Conservation (phyloP, 305 asterid genomes). For the Nicotiana rustica region DNA sequence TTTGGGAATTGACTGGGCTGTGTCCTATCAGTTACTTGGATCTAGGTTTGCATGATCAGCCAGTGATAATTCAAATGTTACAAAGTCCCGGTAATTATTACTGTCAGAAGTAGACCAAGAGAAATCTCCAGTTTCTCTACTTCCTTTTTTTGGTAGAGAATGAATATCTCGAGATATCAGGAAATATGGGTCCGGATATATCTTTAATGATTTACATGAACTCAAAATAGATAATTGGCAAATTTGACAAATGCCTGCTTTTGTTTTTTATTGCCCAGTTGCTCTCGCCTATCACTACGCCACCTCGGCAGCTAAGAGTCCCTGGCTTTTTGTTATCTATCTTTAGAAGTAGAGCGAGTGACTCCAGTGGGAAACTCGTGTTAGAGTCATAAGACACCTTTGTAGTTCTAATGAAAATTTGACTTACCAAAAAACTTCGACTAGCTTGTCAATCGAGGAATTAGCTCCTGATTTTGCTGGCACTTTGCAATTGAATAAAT, state of each 20-base stretch:
- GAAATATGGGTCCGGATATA: background rate
- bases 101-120: background rate
- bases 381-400: constrained; percentile 3
- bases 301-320: no score
- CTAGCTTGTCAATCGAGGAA: background rate
- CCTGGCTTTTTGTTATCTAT: no score
- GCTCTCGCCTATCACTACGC: no score
- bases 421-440: background rate
- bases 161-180: background rate
- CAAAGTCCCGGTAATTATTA: background rate
- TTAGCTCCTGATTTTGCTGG: background rate
- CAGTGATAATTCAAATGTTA: constrained; percentile 15
- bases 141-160: background rate
- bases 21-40: background rate
- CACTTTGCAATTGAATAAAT: background rate
- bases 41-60: constrained; percentile 8
- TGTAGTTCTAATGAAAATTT: constrained; percentile 12
- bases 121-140: constrained; percentile 3
- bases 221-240: background rate
- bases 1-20: background rate
- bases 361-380: no score
- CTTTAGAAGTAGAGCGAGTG: no score
- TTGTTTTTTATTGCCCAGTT: no score
- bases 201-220: background rate
- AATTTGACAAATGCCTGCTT: background rate